A percentile compares a stretch with the other conserved stretches of the same genome.
Evolutionary conservation across 176 grass and related monocot genomes (phyloP).

Genomic region (Urochloa ruziziensis): DNA sequence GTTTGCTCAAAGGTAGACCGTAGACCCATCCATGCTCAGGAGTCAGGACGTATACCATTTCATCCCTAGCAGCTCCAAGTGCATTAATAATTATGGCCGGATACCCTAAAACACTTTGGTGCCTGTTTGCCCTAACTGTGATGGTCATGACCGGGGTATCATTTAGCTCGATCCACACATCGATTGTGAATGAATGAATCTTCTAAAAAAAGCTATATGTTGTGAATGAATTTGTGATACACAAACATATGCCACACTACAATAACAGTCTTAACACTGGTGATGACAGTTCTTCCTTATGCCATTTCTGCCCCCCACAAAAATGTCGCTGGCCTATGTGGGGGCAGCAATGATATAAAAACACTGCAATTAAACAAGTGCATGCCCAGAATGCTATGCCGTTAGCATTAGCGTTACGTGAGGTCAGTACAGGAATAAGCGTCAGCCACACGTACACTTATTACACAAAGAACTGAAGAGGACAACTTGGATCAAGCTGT

Average conservation of each 20-base stretch:
- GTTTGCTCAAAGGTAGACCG: neutral
- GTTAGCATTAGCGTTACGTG: constrained; percentile 12
- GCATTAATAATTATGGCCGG: neutral
- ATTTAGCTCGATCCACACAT: neutral
- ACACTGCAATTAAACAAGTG: constrained; percentile 19
- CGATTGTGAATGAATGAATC: no score
- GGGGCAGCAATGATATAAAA: neutral
- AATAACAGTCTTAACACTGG: neutral
- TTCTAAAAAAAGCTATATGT: no score
- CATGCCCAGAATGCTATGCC: constrained; percentile 32
- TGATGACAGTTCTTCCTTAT: neutral
- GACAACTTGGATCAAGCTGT: no score
- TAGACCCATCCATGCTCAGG: neutral
- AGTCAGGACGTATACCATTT: neutral
- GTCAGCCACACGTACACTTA: neutral
- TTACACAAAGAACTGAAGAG: neutral
- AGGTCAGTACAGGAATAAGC: neutral
- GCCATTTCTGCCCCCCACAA: neutral
- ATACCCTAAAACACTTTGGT: neutral
- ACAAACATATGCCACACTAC: neutral
- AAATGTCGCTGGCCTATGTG: neutral
- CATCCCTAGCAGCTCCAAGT: neutral
- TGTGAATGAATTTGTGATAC: neutral
- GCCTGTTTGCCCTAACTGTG: neutral
- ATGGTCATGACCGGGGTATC: constrained; percentile 9